Conservation (phyloP, 2,329 filamentous ascomycete genomes). For the Alternaria infectoria region DNA sequence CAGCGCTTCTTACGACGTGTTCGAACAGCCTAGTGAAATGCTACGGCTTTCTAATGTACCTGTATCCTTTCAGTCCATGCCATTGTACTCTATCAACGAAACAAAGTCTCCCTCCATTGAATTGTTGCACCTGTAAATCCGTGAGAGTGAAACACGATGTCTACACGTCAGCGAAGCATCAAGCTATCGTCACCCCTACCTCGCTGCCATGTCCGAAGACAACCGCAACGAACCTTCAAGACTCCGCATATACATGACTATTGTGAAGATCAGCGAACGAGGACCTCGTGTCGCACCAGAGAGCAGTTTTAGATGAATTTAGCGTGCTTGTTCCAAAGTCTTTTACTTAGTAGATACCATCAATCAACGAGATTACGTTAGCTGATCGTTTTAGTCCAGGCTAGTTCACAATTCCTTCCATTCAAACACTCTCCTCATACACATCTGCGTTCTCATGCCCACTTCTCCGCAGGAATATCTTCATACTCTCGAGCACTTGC, state of each 20-base stretch:
- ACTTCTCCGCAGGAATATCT: constrained; percentile 68
- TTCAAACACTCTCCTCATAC: constrained; percentile 28
- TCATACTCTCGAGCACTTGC: constrained; percentile 75
- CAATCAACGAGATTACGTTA: not conserved
- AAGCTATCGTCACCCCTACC: no score
- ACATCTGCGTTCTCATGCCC: constrained; percentile 56
- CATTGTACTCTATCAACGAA: not conserved
- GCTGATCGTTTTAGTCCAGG: not conserved
- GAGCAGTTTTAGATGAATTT: not conserved
- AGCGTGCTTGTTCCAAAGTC: not conserved
- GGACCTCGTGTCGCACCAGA: no score
- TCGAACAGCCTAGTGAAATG: no score
- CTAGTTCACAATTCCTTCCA: no score
- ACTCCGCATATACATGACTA: no score
- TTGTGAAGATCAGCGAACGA: no score
- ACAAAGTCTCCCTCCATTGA: not conserved
- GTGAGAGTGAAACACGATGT: no score
- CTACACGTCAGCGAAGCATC: no score
- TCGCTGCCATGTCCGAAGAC: no score
- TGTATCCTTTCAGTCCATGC: not conserved
- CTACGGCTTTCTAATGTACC: not conserved
- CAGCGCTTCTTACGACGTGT: no score
- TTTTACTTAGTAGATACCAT: not conserved
- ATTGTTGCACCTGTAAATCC: no score
- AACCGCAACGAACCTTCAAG: no score